These are phyloP conservation scores for Yarrowia deformans DNA, from an alignment of 805 yeast genomes.

Conservation along the genomic window DNA sequence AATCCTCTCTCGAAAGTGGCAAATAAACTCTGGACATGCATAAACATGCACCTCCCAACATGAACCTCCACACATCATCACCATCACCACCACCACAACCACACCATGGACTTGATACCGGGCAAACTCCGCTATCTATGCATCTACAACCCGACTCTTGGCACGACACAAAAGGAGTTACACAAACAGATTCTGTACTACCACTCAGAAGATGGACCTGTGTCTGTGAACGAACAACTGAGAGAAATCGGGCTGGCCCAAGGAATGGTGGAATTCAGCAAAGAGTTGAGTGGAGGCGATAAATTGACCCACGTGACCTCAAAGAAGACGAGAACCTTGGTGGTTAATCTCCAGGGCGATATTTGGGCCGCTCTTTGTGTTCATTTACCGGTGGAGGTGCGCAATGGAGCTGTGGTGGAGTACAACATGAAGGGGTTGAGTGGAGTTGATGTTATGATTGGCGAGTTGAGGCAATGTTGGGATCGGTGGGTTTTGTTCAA, in stretches of 20 bases:
- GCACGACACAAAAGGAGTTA: conserved; percentile 49
- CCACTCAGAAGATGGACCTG: conserved; percentile 43
- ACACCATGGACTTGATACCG: conserved; percentile 26
- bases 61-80: neutral
- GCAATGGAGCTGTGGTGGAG: conserved; percentile 37
- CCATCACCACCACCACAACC: neutral
- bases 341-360: conserved; percentile 46
- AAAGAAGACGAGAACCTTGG: conserved; percentile 49
- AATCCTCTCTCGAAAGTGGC: neutral
- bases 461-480: conserved; percentile 49
- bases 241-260: conserved; percentile 56
- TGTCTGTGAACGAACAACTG: conserved; percentile 50
- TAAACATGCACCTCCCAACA: neutral
- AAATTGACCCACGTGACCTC: conserved; percentile 49
- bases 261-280: conserved; percentile 50
- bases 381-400: conserved; percentile 43
- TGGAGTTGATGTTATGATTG: conserved; percentile 50
- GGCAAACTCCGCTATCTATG: conserved; percentile 43
- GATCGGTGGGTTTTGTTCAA: conserved; percentile 50
- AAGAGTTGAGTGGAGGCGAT: conserved; percentile 44
- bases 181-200: conserved; percentile 51
- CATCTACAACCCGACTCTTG: conserved; percentile 54
- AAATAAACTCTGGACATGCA: conserved; percentile 1
- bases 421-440: conserved; percentile 49
- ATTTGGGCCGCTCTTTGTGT: conserved; percentile 51